These are phyloP conservation scores for Clathrus columnatus DNA, from an alignment of 768 basidiomycete genomes.

Conservation along the genomic window DNA sequence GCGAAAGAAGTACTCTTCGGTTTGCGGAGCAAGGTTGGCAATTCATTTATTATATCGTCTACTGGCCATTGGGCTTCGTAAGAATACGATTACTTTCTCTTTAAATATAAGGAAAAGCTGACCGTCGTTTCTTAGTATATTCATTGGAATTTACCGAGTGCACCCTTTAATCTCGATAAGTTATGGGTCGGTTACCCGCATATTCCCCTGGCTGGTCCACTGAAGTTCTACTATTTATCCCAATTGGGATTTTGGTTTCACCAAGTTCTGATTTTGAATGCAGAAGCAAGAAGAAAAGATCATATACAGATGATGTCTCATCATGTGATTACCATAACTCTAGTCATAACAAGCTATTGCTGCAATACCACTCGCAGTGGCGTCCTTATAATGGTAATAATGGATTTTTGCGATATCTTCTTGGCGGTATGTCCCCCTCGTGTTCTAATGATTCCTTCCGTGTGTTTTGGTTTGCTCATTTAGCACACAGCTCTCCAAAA, in stretches of 20 bases:
- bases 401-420: slow-evolving; percentile 93
- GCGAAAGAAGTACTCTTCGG: slow-evolving; percentile 66
- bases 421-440: slow-evolving; percentile 57
- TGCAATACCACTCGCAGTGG: slow-evolving; percentile 85
- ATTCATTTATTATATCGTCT: slow-evolving; percentile 66
- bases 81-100: slow-evolving; percentile 31
- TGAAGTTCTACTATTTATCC: slow-evolving; percentile 86
- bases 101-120: slow-evolving; percentile 8
- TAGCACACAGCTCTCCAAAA: slow-evolving; percentile 69
- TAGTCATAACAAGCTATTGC: slow-evolving; percentile 72
- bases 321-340: slow-evolving; percentile 78
- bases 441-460: background rate
- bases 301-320: slow-evolving; percentile 95
- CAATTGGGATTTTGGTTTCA: slow-evolving; percentile 88
- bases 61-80: slow-evolving; percentile 76
- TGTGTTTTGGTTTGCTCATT: background rate
- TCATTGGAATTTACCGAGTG: slow-evolving; percentile 61
- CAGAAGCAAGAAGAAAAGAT: slow-evolving; percentile 87
- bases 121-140: slow-evolving; percentile 55
- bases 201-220: slow-evolving; percentile 60
- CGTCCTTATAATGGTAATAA: slow-evolving; percentile 79
- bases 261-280: slow-evolving; percentile 85
- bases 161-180: slow-evolving; percentile 49
- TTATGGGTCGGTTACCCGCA: slow-evolving; percentile 84
- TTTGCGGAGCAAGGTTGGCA: slow-evolving; percentile 97